These are phyloP conservation scores for Amanita jacksonii DNA, from an alignment of 768 basidiomycete genomes.

Conservation along the genomic window DNA sequence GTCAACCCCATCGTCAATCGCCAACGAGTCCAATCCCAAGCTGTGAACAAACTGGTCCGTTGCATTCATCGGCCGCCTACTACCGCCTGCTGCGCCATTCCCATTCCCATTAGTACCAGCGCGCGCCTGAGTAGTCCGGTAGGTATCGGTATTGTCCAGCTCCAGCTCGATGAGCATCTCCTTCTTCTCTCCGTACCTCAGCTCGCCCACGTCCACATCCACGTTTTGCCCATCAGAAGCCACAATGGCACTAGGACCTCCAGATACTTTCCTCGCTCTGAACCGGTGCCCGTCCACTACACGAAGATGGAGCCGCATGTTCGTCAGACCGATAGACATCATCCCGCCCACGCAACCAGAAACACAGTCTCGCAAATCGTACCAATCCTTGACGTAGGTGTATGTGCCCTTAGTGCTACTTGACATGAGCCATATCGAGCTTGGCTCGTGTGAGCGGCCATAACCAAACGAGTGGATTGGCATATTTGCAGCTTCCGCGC, in stretches of 20 bases:
- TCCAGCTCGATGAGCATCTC: conserved; percentile 98
- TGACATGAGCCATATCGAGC: conserved; percentile 97
- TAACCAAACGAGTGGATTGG: conserved; percentile 98
- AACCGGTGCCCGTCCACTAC: conserved; percentile 87
- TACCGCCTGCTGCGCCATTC: neutral
- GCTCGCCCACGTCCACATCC: conserved; percentile 89
- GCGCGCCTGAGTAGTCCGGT: conserved; percentile 23
- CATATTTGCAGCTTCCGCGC: conserved; percentile 92
- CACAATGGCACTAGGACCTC: conserved; percentile 79
- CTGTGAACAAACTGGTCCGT: conserved; percentile 86
- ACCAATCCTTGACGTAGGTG: conserved; percentile 98
- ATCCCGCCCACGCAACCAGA: conserved; percentile 94
- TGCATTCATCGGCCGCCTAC: conserved; percentile 53
- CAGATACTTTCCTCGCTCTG: conserved; percentile 90
- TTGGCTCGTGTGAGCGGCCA: conserved; percentile 94
- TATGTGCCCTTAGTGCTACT: conserved; percentile 97
- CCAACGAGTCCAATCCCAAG: conserved; percentile 69
- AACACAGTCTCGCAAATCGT: conserved; percentile 85
- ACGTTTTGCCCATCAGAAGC: conserved; percentile 90
- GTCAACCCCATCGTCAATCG: conserved; percentile 64
- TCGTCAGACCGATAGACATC: conserved; percentile 88
- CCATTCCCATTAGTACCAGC: conserved; percentile 10
- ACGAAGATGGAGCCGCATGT: conserved; percentile 93
- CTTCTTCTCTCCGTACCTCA: conserved; percentile 92
- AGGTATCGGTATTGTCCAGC: conserved; percentile 67